These are phyloP conservation scores for Clohesyomyces aquaticus DNA, from an alignment of 495 filamentous ascomycete genomes.

Conservation along the genomic window DNA sequence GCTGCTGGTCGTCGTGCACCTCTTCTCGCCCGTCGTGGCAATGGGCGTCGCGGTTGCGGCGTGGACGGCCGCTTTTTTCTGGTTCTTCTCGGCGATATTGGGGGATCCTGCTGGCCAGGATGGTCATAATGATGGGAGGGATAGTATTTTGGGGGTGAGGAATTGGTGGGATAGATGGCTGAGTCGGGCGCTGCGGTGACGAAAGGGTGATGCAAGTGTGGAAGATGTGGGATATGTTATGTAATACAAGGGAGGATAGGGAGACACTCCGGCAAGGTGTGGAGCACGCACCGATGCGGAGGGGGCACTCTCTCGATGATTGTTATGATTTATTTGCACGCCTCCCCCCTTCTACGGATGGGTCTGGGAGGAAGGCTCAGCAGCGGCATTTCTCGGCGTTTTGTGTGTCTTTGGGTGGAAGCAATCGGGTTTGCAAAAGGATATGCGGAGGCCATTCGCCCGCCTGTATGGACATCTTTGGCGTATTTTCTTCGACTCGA, in stretches of 20 bases:
- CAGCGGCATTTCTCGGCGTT: not conserved
- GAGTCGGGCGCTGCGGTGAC: slow-evolving; percentile 28
- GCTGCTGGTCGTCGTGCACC: slow-evolving; percentile 54
- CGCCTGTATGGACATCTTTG: no score
- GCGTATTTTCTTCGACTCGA: no score
- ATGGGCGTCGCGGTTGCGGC: slow-evolving; percentile 57
- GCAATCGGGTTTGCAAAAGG: no score
- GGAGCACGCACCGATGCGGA: not conserved
- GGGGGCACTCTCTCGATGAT: slow-evolving; percentile 1
- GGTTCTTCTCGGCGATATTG: slow-evolving; percentile 64
- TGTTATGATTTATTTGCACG: slow-evolving; percentile 3
- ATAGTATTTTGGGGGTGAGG: slow-evolving; percentile 63
- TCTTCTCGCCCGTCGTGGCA: slow-evolving; percentile 60
- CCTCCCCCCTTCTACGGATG: not conserved
- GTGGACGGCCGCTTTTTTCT: slow-evolving; percentile 67
- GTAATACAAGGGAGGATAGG: no score
- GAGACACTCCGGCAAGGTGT: not conserved
- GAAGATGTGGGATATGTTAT: no score
- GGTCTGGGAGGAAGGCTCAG: not conserved
- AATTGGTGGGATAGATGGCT: slow-evolving; percentile 67
- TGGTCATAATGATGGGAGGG: slow-evolving; percentile 63
- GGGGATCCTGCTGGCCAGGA: slow-evolving; percentile 68
- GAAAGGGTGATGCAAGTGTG: no score
- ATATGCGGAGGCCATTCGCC: no score
- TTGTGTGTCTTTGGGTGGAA: no score